A percentile compares a stretch with the other conserved stretches of the same genome.
These are phyloP conservation scores for Metschnikowia reukaufii DNA, from an alignment of 805 yeast species.

Conservation along the genomic window DNA sequence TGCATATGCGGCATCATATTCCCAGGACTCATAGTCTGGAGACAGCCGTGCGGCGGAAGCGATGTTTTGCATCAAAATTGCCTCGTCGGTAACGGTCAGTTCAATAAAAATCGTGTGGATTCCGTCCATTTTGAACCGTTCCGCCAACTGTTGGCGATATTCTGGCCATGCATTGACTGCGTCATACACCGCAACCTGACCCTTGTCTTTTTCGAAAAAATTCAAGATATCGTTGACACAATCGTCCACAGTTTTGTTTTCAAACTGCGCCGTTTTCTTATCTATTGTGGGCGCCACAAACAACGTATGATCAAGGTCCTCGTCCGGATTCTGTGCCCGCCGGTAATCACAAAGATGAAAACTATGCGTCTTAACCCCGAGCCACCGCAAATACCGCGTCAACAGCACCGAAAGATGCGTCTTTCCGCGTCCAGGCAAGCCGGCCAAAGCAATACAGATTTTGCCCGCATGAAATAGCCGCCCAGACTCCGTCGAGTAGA, in stretches of 20 bases:
- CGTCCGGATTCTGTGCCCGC: constrained; percentile 48
- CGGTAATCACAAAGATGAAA: constrained; percentile 87
- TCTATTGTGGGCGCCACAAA: constrained; percentile 49
- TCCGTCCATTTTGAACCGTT: constrained; percentile 52
- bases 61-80: constrained; percentile 70
- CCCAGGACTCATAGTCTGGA: constrained; percentile 83
- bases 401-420: constrained; percentile 89
- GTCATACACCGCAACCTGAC: constrained; percentile 95
- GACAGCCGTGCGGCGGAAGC: constrained; percentile 77
- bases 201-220: constrained; percentile 73
- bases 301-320: constrained; percentile 63
- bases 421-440: constrained; percentile 94
- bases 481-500: constrained; percentile 91
- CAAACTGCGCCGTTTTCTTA: constrained; percentile 36
- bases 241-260: constrained; percentile 57
- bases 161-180: constrained; percentile 83
- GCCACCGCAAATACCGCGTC: constrained; percentile 91
- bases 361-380: constrained; percentile 84
- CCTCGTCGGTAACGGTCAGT: constrained; percentile 73
- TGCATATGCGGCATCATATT: constrained; percentile 65
- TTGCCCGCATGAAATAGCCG: constrained; percentile 94
- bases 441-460: constrained; percentile 82
- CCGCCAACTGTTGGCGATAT: constrained; percentile 60
- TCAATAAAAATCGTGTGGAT: constrained; percentile 87
- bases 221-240: constrained; percentile 68